Evolutionary conservation across 2,329 filamentous ascomycete genomes (phyloP).

Genomic region (Pseudogymnoascus sp.): DNA sequence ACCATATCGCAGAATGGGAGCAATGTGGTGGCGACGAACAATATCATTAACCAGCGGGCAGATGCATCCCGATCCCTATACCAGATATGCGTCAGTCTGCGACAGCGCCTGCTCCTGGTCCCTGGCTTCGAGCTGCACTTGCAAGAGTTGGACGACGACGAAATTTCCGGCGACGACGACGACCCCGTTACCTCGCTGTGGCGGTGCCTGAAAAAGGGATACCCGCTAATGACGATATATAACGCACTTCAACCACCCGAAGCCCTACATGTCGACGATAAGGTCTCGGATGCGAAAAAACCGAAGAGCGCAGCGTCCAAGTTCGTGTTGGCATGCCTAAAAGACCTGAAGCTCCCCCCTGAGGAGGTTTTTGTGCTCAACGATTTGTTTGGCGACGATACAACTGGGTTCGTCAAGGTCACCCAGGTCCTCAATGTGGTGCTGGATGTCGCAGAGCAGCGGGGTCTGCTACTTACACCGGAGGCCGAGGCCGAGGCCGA

Average conservation of each 20-base stretch:
- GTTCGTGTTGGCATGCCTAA: constrained; percentile 82
- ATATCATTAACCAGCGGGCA: constrained; percentile 95
- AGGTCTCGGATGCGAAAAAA: constrained; percentile 58
- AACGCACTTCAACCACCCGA: constrained; percentile 69
- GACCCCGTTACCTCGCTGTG: constrained; percentile 88
- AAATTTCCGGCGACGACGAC: constrained; percentile 49
- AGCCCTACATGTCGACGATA: constrained; percentile 59
- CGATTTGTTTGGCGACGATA: constrained; percentile 88
- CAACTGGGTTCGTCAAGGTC: constrained; percentile 95
- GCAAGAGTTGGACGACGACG: constrained; percentile 60
- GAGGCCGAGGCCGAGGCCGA: constrained; percentile 48
- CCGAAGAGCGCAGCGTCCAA: constrained; percentile 85
- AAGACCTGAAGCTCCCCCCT: constrained; percentile 68
- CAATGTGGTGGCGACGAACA: constrained; percentile 68
- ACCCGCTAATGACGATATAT: constrained; percentile 80
- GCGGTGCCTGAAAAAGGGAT: constrained; percentile 74
- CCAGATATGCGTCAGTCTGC: constrained; percentile 84
- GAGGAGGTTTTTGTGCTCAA: constrained; percentile 85
- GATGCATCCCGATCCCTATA: constrained; percentile 88
- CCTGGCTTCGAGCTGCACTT: constrained; percentile 73
- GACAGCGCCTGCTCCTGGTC: constrained; percentile 71
- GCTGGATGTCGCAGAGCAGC: constrained; percentile 72
- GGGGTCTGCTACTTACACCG: constrained; percentile 59
- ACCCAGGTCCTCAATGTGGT: constrained; percentile 88
- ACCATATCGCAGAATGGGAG: constrained; percentile 40